Conservation (phyloP, 1,284 basidiomycete genomes). For the Coniferiporia sulphurascens region DNA sequence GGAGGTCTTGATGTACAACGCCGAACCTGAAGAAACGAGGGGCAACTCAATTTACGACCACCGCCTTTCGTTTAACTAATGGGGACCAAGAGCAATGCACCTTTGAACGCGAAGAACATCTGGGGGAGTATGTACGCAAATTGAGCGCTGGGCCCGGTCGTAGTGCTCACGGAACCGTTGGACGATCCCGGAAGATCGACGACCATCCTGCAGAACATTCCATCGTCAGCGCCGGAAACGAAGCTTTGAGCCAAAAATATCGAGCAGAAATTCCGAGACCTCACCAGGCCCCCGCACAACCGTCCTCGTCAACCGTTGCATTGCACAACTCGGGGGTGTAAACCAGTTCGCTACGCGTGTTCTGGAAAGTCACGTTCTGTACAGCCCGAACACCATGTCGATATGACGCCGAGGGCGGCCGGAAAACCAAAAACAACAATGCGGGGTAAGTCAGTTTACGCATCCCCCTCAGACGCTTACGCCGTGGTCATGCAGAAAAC, state of each 20-base stretch:
- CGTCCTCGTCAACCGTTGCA: constrained; percentile 23
- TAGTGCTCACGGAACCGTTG: constrained; percentile 30
- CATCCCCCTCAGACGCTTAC: constrained; percentile 6
- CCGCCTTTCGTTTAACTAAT: not conserved
- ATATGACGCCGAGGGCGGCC: not conserved
- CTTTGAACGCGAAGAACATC: constrained; percentile 48
- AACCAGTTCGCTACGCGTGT: constrained; percentile 38
- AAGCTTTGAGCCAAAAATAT: constrained; percentile 12
- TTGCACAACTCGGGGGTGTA: constrained; percentile 49
- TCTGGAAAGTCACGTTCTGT: constrained; percentile 37
- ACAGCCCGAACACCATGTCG: not conserved
- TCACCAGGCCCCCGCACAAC: constrained; percentile 45
- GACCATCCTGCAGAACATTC: constrained; percentile 14
- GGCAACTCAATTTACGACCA: not conserved
- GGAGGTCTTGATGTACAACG: constrained; percentile 40
- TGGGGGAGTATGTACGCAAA: constrained; percentile 44
- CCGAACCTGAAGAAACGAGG: constrained; percentile 33
- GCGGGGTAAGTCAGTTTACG: not conserved
- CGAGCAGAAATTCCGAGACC: constrained; percentile 17
- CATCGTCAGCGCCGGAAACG: constrained; percentile 1
- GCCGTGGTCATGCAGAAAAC: constrained; percentile 12
- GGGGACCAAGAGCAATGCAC: constrained; percentile 27
- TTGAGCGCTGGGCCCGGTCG: constrained; percentile 32
- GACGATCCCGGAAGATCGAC: constrained; percentile 16
- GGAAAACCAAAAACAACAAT: not conserved